Conservation (phyloP, 345 rosid species). For the Laguncularia racemosa region DNA sequence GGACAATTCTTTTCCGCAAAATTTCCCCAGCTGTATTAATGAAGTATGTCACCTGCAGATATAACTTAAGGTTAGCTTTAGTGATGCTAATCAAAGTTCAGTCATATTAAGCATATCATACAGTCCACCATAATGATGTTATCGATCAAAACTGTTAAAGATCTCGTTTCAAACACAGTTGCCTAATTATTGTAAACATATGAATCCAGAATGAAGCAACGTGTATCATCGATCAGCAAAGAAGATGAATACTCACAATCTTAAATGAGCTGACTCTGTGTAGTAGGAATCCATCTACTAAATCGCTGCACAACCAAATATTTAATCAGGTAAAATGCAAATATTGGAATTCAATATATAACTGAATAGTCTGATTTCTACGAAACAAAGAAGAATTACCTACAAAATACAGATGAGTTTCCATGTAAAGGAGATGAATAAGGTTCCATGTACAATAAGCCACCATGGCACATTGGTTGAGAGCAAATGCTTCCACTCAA, state of each 20-base stretch:
- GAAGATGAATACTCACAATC: slow-evolving; percentile 39
- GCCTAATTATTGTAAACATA: not conserved
- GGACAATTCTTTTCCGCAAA: slow-evolving; percentile 26
- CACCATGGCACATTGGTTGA: slow-evolving; percentile 12
- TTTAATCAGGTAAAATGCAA: not conserved
- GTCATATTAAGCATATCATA: too few species aligned
- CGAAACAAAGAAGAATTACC: slow-evolving; percentile 6
- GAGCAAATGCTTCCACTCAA: slow-evolving; percentile 48
- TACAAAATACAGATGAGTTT: slow-evolving; percentile 11
- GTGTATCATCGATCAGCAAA: not conserved
- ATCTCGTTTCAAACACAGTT: not conserved
- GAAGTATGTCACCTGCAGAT: slow-evolving; percentile 50
- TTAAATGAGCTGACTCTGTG: slow-evolving; percentile 53
- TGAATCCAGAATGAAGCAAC: not conserved
- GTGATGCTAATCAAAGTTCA: too few species aligned
- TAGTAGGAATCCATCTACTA: slow-evolving; percentile 63
- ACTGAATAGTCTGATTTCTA: not conserved
- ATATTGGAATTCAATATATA: not conserved
- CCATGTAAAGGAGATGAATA: slow-evolving; percentile 10
- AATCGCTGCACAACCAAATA: slow-evolving; percentile 28
- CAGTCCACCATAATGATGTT: not conserved
- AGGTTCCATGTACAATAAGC: slow-evolving; percentile 8
- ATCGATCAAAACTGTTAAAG: not conserved
- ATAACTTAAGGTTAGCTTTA: not conserved
- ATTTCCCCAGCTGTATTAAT: slow-evolving; percentile 42